These are phyloP conservation scores for Suillus fuscotomentosus DNA, from an alignment of 768 basidiomycete species.

Conservation along the genomic window DNA sequence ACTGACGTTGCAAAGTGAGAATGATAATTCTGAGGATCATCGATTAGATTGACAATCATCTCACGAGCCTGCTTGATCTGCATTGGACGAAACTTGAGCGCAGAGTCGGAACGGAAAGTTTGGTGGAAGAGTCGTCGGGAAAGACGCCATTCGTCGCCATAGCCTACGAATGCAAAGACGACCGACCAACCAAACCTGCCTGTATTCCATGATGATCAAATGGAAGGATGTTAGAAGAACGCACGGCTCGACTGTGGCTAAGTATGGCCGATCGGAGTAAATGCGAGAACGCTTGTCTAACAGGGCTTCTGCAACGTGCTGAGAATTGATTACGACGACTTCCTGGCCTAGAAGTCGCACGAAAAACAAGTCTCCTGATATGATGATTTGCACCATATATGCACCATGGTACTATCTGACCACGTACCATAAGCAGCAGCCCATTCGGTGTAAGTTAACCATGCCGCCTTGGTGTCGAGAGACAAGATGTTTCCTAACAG, in stretches of 20 bases:
- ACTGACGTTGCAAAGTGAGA: constrained; percentile 17
- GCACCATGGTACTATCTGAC: neutral
- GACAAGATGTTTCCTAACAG: constrained; percentile 5
- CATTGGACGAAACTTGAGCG: constrained; percentile 20
- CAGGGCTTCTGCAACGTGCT: constrained; percentile 2
- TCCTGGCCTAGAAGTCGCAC: neutral
- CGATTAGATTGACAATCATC: constrained; percentile 25
- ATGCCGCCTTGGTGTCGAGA: constrained; percentile 1
- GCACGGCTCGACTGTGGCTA: constrained; percentile 3
- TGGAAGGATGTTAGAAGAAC: neutral
- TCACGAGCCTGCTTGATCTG: constrained; percentile 24
- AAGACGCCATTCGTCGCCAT: constrained; percentile 18
- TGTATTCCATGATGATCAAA: neutral
- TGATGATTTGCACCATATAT: neutral
- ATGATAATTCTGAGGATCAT: constrained; percentile 29
- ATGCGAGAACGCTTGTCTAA: constrained; percentile 9
- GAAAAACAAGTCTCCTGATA: constrained; percentile 2
- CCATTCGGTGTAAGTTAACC: constrained; percentile 5
- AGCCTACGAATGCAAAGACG: constrained; percentile 2
- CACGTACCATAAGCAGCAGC: constrained; percentile 2
- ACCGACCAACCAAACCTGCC: constrained; percentile 5
- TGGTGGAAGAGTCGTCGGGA: constrained; percentile 37
- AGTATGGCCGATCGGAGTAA: constrained; percentile 9
- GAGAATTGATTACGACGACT: neutral
- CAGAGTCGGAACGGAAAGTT: constrained; percentile 33